Base-by-base conservation (phyloP, 2,329 filamentous ascomycete species). In the Colletotrichum sp. region DNA sequence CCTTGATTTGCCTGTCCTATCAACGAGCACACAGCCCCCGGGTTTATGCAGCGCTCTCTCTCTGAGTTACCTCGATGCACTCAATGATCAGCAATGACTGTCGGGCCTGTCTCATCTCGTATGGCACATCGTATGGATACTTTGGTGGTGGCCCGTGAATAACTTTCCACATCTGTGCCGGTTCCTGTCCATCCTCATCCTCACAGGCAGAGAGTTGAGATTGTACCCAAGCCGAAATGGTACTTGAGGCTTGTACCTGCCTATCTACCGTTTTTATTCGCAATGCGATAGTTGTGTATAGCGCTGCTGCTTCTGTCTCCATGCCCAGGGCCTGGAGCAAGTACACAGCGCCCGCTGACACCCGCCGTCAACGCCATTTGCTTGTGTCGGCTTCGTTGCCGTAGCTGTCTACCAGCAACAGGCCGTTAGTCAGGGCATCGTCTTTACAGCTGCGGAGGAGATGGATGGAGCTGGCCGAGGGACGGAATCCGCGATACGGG, bases 231-330 rank as follows among this genome's bases (percentile, higher is more conserved):
- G 36, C 67, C 21, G 21, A 10, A 26, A 3, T 87, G 30, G 89
- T 90, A 8, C 87, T 90, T 65, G 21, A 13, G 36, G 55, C 15
- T 24, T 24, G 48, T 39, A 48, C 21, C 15, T 43, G 24, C 34
- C 24, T 5, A 3, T 9, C 30, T 13, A 28, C 67, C 32, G 52
- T 30, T 59, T 16, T 30, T 36, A 48, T 13, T 24, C 43, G 43
- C 43, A 52, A 39, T 66, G 71, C 74, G 74, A 76, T 76, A 71
- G 72, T 66, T 70, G 9, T 71, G 34, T 67, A 66, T 75, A 69
- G 72, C 30, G 65, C 48, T 70, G 71, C 66, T n/a, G 43, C 43
- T 21, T 52, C 43, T 21, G 43, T 52, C 43, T 61, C 61, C 52
- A 72, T 71, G 71, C 74, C 43, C 60, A 57, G 30, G 66, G 66